Evolutionary conservation across 2,329 filamentous ascomycete genomes (phyloP), one percentile per base, ranked within the genome.

Genomic region (Neopestalotiopsis sp.): DNA sequence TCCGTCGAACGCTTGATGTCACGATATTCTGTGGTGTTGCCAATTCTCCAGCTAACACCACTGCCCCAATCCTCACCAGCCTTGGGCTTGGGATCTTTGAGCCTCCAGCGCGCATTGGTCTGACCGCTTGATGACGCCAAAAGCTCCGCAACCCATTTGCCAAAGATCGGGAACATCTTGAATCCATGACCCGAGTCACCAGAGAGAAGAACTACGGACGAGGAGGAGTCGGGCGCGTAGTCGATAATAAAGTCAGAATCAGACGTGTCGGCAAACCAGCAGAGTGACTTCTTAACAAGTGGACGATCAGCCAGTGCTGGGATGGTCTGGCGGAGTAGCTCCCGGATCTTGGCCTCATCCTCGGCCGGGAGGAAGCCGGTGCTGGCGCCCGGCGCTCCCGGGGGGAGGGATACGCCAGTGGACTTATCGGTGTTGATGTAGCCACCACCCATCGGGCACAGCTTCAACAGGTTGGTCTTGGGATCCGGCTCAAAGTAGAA

Each of bases 401-500:
- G 61, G 7, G 61, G 61, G 6, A 64, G 61, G n/a, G 61, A 64
- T n/a, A 64, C 28, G 42, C 61, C 30, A 4, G 59, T 62, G 30
- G 32, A 20, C 40, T 49, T 49, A 20, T 64, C 40, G 59, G 77
- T 79, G 69, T 88, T 84, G 13, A 84, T 85, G 71, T 89, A 89
- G 0, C 88, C 89, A 0, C 84, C 86, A 1, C 88, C 88, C 75
- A 86, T 83, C 0, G 88, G 87, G 72, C 88, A 90, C 10, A 91
- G 74, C 78, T 91, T 91, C 58, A 91, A 78, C 4, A 90, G 76
- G 28, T 84, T 83, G 0, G 88, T 90, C 70, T 83, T 81, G 0
- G 83, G 85, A 71, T 91, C 89, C 0, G 89, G 89, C 75, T 91
- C 89, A 68, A 91, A 91, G 78, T 90, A 88, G 80, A 91, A 91